Percentiles rank a stretch among this genome's conserved stretches.
Conservation (phyloP, 2,329 filamentous ascomycete genomes). For the Sporothrix pseudoabietina region DNA sequence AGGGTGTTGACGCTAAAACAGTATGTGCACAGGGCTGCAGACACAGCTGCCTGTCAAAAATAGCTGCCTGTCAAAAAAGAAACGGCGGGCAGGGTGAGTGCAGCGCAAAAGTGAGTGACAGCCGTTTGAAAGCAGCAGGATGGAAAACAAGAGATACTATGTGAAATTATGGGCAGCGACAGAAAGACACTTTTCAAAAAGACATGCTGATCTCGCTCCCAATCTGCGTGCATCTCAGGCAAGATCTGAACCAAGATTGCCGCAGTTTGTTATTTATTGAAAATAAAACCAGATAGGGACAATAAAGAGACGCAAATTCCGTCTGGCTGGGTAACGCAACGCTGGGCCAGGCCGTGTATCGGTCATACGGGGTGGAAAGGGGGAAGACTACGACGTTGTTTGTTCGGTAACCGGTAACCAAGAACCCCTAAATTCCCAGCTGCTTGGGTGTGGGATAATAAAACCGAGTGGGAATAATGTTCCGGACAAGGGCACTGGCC, state of each 20-base stretch:
- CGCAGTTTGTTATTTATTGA: not conserved
- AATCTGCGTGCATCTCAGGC: not conserved
- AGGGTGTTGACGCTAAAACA: not conserved
- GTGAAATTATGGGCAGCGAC: not conserved
- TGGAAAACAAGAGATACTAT: not conserved
- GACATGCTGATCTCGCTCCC: constrained; percentile 1
- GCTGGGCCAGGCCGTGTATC: not conserved
- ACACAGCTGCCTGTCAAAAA: not conserved
- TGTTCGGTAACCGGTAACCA: not conserved
- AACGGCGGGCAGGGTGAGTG: not conserved
- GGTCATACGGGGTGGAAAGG: not conserved
- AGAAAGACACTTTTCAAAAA: not conserved
- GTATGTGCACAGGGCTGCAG: not conserved
- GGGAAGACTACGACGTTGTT: not conserved
- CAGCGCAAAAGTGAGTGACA: not conserved
- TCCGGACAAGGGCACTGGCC: not conserved
- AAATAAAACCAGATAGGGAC: not conserved
- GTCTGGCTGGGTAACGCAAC: not conserved
- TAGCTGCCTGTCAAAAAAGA: not conserved
- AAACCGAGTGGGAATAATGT: not conserved
- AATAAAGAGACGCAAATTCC: not conserved
- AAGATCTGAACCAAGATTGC: constrained; percentile 4
- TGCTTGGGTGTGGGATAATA: not conserved
- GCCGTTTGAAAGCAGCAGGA: not conserved
- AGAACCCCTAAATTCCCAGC: not conserved